Conservation (phyloP, 768 basidiomycete species). For the Amanita rubescens region DNA sequence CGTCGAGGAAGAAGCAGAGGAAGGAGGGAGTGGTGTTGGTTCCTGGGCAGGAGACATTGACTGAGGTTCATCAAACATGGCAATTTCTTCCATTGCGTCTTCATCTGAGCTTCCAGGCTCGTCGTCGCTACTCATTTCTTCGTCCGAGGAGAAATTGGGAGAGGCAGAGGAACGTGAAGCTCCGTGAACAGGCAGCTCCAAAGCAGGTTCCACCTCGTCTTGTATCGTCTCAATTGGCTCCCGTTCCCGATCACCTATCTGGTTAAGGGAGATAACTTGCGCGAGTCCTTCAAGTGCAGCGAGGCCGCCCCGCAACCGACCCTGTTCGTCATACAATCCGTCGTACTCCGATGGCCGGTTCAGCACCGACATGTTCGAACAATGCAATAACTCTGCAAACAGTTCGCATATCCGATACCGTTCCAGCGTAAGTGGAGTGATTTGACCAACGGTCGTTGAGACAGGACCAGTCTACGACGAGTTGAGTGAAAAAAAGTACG, state of each 20-base stretch:
- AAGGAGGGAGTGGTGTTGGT: slow-evolving; percentile 25
- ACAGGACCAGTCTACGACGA: slow-evolving; percentile 54
- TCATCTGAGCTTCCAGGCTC: slow-evolving; percentile 73
- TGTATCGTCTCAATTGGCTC: slow-evolving; percentile 32
- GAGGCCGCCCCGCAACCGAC: slow-evolving; percentile 83
- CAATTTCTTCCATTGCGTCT: slow-evolving; percentile 78
- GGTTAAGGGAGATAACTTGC: slow-evolving; percentile 66
- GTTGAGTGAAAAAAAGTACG: neutral
- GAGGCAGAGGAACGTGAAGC: slow-evolving; percentile 58
- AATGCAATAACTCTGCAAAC: slow-evolving; percentile 94
- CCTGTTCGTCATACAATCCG: slow-evolving; percentile 72
- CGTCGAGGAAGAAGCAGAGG: slow-evolving; percentile 14
- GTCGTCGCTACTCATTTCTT: slow-evolving; percentile 59
- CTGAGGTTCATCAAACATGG: slow-evolving; percentile 60
- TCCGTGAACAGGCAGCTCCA: slow-evolving; percentile 57
- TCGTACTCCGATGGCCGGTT: slow-evolving; percentile 71
- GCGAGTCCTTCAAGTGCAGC: slow-evolving; percentile 81
- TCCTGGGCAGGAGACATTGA: slow-evolving; percentile 22
- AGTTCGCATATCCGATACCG: slow-evolving; percentile 95
- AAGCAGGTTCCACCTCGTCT: slow-evolving; percentile 56
- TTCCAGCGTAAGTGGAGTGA: slow-evolving; percentile 85
- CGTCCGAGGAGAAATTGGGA: slow-evolving; percentile 6
- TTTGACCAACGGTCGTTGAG: slow-evolving; percentile 63
- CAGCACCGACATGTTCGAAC: slow-evolving; percentile 95
- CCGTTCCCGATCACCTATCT: slow-evolving; percentile 43